Evolutionary conservation across 495 filamentous ascomycete species (phyloP).

Genomic region (Podospora appendiculata): DNA sequence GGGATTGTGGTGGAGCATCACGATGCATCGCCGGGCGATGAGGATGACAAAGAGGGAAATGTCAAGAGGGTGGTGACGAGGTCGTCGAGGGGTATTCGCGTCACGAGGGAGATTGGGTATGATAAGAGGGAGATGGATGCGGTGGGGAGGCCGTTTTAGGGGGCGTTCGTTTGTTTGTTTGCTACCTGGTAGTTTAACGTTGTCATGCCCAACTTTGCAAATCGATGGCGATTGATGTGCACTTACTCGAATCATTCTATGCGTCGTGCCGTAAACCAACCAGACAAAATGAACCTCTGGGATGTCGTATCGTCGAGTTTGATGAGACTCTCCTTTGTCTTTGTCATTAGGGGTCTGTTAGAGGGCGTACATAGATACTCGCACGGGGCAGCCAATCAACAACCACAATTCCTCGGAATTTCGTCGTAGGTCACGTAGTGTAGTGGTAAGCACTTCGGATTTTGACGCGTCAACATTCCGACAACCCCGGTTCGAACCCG

Average conservation of each 20-base stretch:
- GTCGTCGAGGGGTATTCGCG: neutral
- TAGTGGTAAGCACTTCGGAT: constrained; percentile 2
- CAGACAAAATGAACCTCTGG: too few species aligned
- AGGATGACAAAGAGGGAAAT: neutral
- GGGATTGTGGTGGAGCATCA: too few species aligned
- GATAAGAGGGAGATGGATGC: neutral
- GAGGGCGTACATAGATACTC: neutral
- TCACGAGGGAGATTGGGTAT: neutral
- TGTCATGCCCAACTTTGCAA: neutral
- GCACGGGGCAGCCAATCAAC: neutral
- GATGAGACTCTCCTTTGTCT: too few species aligned
- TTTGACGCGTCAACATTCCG: neutral
- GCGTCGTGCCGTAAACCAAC: too few species aligned
- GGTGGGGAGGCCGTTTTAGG: neutral
- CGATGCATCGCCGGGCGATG: neutral
- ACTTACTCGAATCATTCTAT: too few species aligned
- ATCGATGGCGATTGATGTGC: too few species aligned
- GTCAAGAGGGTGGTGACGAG: neutral
- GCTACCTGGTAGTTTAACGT: neutral
- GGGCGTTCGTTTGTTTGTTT: neutral
- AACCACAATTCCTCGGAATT: neutral
- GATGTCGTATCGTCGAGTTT: too few species aligned
- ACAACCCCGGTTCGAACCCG: neutral
- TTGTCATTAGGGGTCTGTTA: neutral
- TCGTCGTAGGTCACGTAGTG: neutral